phyloP scores from a whole-genome alignment of 176 grass and related monocot species.

The Ensete ventricosum region DNA sequence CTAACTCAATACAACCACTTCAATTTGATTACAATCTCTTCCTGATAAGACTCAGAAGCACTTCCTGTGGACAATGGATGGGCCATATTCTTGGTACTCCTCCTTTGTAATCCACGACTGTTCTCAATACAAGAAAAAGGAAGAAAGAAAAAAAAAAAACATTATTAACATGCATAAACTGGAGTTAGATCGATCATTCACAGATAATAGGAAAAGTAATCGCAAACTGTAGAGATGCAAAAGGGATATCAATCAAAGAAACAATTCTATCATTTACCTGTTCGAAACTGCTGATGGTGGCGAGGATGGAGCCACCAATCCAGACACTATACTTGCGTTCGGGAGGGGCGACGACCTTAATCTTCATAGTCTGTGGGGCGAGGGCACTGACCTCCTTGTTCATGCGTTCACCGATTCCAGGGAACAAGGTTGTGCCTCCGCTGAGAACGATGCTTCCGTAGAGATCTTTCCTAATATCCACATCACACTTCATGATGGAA shows the following conservation, averaged over 20 bases:
- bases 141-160: neutral
- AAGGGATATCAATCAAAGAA: neutral
- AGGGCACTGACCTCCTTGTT: constrained; percentile 63
- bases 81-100: neutral
- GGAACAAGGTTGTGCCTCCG: constrained; percentile 77
- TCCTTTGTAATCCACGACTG: constrained; percentile 4
- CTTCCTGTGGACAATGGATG: constrained; percentile 11
- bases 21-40: neutral
- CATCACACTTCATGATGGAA: constrained; percentile 88
- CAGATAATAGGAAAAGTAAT: neutral
- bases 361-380: constrained; percentile 1
- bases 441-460: constrained; percentile 78
- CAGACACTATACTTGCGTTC: constrained; percentile 11
- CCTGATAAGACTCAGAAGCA: neutral
- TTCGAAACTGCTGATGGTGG: constrained; percentile 3
- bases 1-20: neutral
- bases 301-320: constrained; percentile 9
- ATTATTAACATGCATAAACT: neutral
- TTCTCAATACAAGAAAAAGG: neutral
- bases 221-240: neutral
- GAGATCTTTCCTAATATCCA: constrained; percentile 74
- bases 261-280: neutral
- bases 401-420: constrained; percentile 74
- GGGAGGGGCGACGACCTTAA: constrained; percentile 3
- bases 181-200: neutral